Percentiles rank a stretch among this genome's conserved stretches.
Evolutionary conservation across 371 early-diverging fungal genomes (phyloP).

Genomic region (Mortierella sp.): DNA sequence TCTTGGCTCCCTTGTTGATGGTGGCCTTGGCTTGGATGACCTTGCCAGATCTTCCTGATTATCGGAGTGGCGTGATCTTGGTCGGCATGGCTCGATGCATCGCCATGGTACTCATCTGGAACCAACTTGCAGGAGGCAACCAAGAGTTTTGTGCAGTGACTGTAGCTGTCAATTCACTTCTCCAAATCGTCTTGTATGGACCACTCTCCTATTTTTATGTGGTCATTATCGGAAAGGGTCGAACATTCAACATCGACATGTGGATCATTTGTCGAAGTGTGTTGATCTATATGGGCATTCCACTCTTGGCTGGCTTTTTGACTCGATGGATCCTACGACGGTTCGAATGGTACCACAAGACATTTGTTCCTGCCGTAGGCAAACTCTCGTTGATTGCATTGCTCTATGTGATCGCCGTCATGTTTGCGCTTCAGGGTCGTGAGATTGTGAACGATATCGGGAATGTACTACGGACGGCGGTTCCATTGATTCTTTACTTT

Average conservation of each 20-base stretch:
- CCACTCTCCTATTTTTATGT: slow-evolving; percentile 67
- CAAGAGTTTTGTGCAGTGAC: slow-evolving; percentile 69
- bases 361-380: slow-evolving; percentile 61
- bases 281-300: slow-evolving; percentile 74
- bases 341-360: slow-evolving; percentile 62
- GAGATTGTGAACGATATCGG: slow-evolving; percentile 68
- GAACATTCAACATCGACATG: slow-evolving; percentile 53
- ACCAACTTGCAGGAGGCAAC: slow-evolving; percentile 69
- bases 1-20: slow-evolving; percentile 80
- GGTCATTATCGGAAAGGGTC: slow-evolving; percentile 55
- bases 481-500: slow-evolving; percentile 75
- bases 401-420: slow-evolving; percentile 72
- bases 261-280: slow-evolving; percentile 67
- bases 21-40: slow-evolving; percentile 78
- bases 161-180: slow-evolving; percentile 72
- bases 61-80: slow-evolving; percentile 77
- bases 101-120: slow-evolving; percentile 85
- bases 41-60: slow-evolving; percentile 74
- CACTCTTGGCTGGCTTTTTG: slow-evolving; percentile 63
- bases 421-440: slow-evolving; percentile 78
- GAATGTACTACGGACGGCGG: slow-evolving; percentile 65
- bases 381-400: slow-evolving; percentile 67
- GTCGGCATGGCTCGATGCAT: slow-evolving; percentile 75
- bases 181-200: slow-evolving; percentile 71
- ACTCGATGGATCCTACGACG: slow-evolving; percentile 60